Conservation (phyloP, 2,329 filamentous ascomycete genomes). For the Calonectria multiphialidica region DNA sequence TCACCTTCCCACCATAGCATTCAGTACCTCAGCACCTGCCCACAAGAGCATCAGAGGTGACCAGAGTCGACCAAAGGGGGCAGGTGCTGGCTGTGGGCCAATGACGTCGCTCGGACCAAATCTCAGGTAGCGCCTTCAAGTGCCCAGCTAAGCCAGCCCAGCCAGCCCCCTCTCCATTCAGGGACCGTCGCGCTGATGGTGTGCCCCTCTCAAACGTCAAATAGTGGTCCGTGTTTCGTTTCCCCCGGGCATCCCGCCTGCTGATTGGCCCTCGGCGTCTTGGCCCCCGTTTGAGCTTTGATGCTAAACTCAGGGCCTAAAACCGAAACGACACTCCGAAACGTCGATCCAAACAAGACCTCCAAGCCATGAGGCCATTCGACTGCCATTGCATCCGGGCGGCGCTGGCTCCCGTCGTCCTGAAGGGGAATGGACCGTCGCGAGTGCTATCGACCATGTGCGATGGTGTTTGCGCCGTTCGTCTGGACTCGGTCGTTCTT, state of each 20-base stretch:
- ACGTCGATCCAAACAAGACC: constrained; percentile 21
- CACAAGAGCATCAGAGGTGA: neutral
- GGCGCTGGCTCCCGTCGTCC: neutral
- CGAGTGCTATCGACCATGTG: neutral
- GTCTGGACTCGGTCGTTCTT: neutral
- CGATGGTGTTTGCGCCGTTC: neutral
- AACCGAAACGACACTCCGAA: constrained; percentile 28
- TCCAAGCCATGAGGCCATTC: constrained; percentile 14
- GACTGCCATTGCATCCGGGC: neutral
- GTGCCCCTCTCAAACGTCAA: constrained; percentile 23
- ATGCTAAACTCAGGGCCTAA: constrained; percentile 12
- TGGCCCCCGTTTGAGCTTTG: constrained; percentile 20
- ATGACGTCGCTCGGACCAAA: constrained; percentile 9
- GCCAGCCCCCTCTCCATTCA: neutral
- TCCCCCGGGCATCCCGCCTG: neutral
- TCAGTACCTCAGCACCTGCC: neutral
- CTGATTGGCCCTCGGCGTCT: constrained; percentile 8
- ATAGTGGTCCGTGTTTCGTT: constrained; percentile 29
- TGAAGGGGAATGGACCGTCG: neutral
- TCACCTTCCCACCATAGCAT: constrained; percentile 2
- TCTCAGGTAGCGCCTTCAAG: constrained; percentile 5
- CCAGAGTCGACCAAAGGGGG: neutral
- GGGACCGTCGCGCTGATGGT: neutral
- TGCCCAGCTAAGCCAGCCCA: neutral
- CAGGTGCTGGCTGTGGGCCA: constrained; percentile 6